Base-by-base conservation (phyloP, 1,284 basidiomycete genomes). In the Phellinidium pouzarii region DNA sequence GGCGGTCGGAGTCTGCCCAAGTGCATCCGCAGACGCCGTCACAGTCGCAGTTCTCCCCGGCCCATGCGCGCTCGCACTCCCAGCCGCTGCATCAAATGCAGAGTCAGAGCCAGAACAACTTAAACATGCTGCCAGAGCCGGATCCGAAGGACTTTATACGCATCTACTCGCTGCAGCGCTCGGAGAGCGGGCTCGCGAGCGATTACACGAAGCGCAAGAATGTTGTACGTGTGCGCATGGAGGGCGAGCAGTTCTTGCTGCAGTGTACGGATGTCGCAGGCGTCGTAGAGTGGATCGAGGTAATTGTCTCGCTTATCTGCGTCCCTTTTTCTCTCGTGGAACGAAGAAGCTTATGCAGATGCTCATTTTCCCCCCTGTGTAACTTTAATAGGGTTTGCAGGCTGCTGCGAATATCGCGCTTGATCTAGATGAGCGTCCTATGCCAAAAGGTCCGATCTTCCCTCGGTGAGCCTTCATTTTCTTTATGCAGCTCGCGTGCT, bases 251-350 rank as follows among this genome's bases (percentile, higher is more conserved):
- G 72, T 99, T 99, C 68, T 72, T 99, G 64, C 65, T 99, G 58
- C 96, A 99, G 71, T 91, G 91, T 2, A 82, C 79, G 50, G 87
- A 91, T 65, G 87, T 94, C 43, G 77, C 82, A 34, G 82, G 84
- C 43, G 92, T 96, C 7, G 91, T 99, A 42, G 84, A 91, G 59
- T 95, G 94, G 92, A 95, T 99, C 61, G 95, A 99, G 84, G 94
- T 90, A 60, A 48, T 73, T 40, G 37, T 65, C 29, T 42, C 34
- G n/a, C n/a, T n/a, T 47, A 45, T 54, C 45, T 56, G 3, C 29
- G 20, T 38, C 48, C 23, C 53, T 47, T 52, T 53, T 42, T 25
- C 14, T 20, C 47, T 52, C 19, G 14, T 34, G 9, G 31, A 34
- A 34, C 11, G 31, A 14, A 34, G 14, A 2, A 34, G n/a, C 47